Base-by-base conservation (phyloP, 345 rosid genomes). In the Pseudoturritis turrita region DNA sequence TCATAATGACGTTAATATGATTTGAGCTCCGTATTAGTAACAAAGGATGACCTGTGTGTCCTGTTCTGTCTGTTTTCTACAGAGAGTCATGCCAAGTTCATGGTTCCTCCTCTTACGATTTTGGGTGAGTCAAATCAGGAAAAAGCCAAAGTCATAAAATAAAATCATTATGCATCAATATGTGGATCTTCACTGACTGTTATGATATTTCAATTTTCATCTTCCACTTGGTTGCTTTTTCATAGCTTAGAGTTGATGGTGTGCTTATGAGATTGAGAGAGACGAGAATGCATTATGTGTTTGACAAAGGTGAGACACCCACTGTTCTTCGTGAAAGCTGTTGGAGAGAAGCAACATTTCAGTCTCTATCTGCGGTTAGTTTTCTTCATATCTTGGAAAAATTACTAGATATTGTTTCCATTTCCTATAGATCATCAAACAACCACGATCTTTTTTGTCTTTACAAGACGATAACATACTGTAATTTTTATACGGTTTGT, bases 211-310 rank as follows among this genome's bases (percentile, higher is more conserved):
- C 13, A 10, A 22, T 7, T 68, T 17, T 44, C 12, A 52, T 56
- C 29, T 25, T 63, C 28, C 17, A 47, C 52, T 54, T 12, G 44
- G 35, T 62, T 62, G 49, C 54, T 7, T 70, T 74, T 25, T 25
- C 50, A 55, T 83, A 95, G 99, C 98, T 91, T 71, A 87, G 99
- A 76, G 99, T 95, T 78, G 99, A 95, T 75, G 99, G 99, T 58
- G 92, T 86, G 57, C 85, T 95, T 22, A 88, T 95, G 96, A 89
- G 99, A 78, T 66, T 95, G 69, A 87, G 99, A 83, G 99, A 95
- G 62, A 91, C 99, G 4, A 88, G 97, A 47, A 70, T 95, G 85
- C 92, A 88, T 68, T 91, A 87, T 60, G 78, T 65, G 71, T 95
- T 91, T 68, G 65, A 76, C 70, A 82, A 86, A 62, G 68, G 68